A percentile compares a stretch with the other conserved stretches of the same genome.
phyloP scores from a whole-genome alignment of 768 basidiomycete genomes.

The Gloeopeniophorella convolvens region DNA sequence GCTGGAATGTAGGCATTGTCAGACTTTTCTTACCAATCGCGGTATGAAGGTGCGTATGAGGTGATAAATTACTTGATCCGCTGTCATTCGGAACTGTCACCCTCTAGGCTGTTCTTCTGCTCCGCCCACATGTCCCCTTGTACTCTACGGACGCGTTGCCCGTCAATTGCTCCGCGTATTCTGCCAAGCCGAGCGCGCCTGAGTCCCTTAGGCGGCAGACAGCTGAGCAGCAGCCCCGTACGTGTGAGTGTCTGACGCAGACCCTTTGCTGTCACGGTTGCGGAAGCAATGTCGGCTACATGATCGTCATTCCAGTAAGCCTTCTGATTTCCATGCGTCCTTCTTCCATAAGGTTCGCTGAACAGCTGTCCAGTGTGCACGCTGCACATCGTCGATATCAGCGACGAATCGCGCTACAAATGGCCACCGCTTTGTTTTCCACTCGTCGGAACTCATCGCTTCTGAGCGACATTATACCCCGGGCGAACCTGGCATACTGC shows the following conservation, averaged over 20 bases:
- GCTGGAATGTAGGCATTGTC: conserved; percentile 69
- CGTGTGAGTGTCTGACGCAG: conserved; percentile 83
- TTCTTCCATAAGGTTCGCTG: conserved; percentile 3
- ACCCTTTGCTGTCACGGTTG: conserved; percentile 77
- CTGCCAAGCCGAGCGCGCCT: conserved; percentile 31
- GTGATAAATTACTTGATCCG: background rate
- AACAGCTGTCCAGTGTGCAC: conserved; percentile 42
- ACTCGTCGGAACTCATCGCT: conserved; percentile 59
- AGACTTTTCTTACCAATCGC: conserved; percentile 71
- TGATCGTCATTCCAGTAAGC: conserved; percentile 66
- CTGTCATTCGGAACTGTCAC: conserved; percentile 3
- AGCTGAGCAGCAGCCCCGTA: conserved; percentile 34
- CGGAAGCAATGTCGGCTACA: conserved; percentile 68
- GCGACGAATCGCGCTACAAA: conserved; percentile 68
- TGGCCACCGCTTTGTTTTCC: conserved; percentile 84
- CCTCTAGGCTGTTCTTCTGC: conserved; percentile 69
- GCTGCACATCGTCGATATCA: conserved; percentile 67
- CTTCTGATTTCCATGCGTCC: conserved; percentile 5
- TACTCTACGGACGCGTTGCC: conserved; percentile 81
- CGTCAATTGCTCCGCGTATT: conserved; percentile 65
- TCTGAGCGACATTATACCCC: conserved; percentile 58
- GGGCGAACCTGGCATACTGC: conserved; percentile 46
- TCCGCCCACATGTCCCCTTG: conserved; percentile 73
- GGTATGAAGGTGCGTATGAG: conserved; percentile 63
- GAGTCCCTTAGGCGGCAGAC: conserved; percentile 27